Evolutionary conservation across 768 basidiomycete genomes (phyloP).

Genomic region (Astraeus odoratus): DNA sequence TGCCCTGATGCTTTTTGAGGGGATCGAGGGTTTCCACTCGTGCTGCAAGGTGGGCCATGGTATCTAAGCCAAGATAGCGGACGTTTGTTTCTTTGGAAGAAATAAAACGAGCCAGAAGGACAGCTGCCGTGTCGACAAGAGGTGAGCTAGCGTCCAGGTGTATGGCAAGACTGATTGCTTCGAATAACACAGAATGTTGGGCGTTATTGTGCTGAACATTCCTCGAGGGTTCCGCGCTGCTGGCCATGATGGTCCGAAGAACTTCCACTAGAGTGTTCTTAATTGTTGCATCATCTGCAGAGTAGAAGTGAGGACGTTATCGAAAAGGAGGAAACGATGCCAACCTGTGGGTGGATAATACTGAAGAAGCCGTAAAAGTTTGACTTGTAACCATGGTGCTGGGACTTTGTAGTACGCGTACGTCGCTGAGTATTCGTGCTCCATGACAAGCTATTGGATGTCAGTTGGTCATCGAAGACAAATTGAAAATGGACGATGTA

Average conservation of each 20-base stretch:
- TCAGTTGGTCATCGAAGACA: conserved; percentile 5
- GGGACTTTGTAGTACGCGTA: conserved; percentile 98
- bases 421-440: conserved; percentile 79
- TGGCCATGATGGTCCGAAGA: conserved; percentile 85
- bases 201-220: conserved; percentile 99
- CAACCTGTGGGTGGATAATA: conserved; percentile 93
- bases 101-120: conserved; percentile 92
- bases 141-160: conserved; percentile 90
- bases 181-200: conserved; percentile 96
- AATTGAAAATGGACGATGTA: conserved; percentile 28
- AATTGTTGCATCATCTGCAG: conserved; percentile 75
- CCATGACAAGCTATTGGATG: conserved; percentile 68
- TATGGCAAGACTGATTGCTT: conserved; percentile 94
- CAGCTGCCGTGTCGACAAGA: conserved; percentile 80
- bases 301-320: conserved; percentile 4
- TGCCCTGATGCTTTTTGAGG: conserved; percentile 92
- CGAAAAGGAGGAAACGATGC: conserved; percentile 14
- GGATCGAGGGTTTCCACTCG: conserved; percentile 85
- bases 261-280: conserved; percentile 73
- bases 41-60: conserved; percentile 96
- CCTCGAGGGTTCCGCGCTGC: conserved; percentile 80
- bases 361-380: conserved; percentile 85
- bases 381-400: conserved; percentile 96
- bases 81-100: conserved; percentile 98
- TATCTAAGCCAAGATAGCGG: conserved; percentile 93